Evolutionary conservation across 345 rosid species (phyloP).

Genomic region (Moringa oleifera): DNA sequence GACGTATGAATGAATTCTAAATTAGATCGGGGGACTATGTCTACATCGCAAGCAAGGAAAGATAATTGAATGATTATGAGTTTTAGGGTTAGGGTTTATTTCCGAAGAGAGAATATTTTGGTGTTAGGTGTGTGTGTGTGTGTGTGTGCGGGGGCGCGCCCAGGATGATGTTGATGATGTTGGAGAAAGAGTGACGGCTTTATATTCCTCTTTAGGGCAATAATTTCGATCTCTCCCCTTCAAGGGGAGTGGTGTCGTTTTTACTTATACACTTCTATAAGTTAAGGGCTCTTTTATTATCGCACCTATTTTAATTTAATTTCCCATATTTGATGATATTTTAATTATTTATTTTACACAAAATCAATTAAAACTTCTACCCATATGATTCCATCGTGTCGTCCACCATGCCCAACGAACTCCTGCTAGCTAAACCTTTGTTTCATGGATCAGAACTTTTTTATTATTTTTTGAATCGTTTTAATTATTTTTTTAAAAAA

Average conservation of each 20-base stretch:
- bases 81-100: slow-evolving; percentile 28
- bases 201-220: slow-evolving; percentile 32
- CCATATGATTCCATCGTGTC: too few relatives aligned
- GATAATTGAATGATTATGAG: slow-evolving; percentile 23
- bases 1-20: slow-evolving; percentile 13
- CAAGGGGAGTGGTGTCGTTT: neutral
- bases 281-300: slow-evolving; percentile 4
- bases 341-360: too few relatives aligned
- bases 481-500: too few relatives aligned
- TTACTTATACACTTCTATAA: neutral
- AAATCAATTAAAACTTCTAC: too few relatives aligned
- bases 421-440: too few relatives aligned
- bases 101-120: slow-evolving; percentile 26
- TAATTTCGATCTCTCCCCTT: slow-evolving; percentile 16
- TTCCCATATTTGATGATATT: too few relatives aligned
- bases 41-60: slow-evolving; percentile 17
- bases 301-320: too few relatives aligned
- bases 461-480: too few relatives aligned
- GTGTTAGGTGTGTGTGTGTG: slow-evolving; percentile 13
- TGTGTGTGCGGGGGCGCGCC: too few relatives aligned
- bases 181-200: slow-evolving; percentile 59
- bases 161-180: slow-evolving; percentile 19
- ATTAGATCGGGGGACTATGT: neutral
- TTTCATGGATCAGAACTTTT: too few relatives aligned
- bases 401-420: too few relatives aligned